Evolutionary conservation across 768 basidiomycete species (phyloP).

Genomic region (Tulasnella calospora): DNA sequence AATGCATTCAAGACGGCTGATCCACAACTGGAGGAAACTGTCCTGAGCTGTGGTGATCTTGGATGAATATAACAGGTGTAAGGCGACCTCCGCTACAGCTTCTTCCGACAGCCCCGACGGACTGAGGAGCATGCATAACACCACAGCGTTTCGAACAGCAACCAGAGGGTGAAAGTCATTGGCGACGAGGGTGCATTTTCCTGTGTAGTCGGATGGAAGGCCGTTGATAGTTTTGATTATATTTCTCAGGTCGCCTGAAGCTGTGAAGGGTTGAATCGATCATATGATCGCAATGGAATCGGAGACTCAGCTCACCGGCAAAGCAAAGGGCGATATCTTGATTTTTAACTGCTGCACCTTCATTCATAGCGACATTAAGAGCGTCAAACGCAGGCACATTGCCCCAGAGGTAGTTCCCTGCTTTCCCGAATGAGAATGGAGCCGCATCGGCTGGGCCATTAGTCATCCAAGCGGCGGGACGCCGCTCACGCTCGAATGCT

Average conservation of each 20-base stretch:
- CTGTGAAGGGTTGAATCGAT: constrained; percentile 32
- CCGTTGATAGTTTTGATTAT: constrained; percentile 43
- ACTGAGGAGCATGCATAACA: constrained; percentile 44
- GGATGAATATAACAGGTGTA: constrained; percentile 49
- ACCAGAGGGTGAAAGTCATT: constrained; percentile 41
- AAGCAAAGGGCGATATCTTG: constrained; percentile 17
- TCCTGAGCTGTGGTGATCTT: constrained; percentile 40
- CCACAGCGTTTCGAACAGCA: constrained; percentile 41
- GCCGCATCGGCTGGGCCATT: not conserved
- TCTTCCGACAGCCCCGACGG: constrained; percentile 32
- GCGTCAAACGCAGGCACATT: constrained; percentile 40
- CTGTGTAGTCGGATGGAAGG: constrained; percentile 43
- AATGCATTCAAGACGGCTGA: constrained; percentile 2
- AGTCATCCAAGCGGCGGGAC: not conserved
- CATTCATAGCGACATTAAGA: constrained; percentile 34
- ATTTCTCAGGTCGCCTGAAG: constrained; percentile 49
- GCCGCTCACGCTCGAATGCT: not conserved
- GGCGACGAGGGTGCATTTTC: constrained; percentile 41
- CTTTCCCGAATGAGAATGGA: not conserved
- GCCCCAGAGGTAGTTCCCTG: constrained; percentile 34
- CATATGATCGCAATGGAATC: not conserved
- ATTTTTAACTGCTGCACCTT: constrained; percentile 12
- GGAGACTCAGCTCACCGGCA: not conserved
- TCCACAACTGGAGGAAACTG: constrained; percentile 30
- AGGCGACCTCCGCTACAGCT: constrained; percentile 44